phyloP scores from a whole-genome alignment of 2,329 filamentous ascomycete species.

The Exophiala dermatitidis region DNA sequence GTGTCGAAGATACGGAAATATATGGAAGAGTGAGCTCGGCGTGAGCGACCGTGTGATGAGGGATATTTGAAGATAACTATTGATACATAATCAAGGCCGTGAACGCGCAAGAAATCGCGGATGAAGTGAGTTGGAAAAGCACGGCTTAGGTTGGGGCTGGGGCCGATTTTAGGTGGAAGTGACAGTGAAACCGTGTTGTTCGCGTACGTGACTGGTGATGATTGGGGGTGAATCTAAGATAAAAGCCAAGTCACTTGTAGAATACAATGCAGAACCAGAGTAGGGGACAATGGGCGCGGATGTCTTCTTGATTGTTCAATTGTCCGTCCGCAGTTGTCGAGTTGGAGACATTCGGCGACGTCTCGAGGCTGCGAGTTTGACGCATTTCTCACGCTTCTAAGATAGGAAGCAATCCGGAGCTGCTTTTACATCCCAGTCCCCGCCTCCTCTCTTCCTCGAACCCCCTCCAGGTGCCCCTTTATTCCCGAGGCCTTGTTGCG shows the following conservation, averaged over 20 bases:
- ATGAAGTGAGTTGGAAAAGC: neutral
- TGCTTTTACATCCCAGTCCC: slow-evolving; percentile 1
- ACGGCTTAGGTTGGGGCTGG: neutral
- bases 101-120: neutral
- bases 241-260: too few relatives aligned
- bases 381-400: neutral
- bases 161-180: neutral
- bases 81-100: neutral
- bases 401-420: neutral
- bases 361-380: slow-evolving; percentile 2
- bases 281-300: neutral
- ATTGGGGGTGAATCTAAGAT: too few relatives aligned
- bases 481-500: neutral
- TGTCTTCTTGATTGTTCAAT: neutral
- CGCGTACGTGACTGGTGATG: neutral
- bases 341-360: neutral
- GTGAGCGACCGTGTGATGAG: neutral
- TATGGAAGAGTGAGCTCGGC: neutral
- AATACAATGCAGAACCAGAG: neutral
- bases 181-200: neutral
- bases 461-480: neutral
- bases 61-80: neutral
- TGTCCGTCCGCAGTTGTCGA: neutral
- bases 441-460: neutral
- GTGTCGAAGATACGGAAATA: neutral